A percentile compares a stretch with the other conserved stretches of the same genome.
phyloP scores from a whole-genome alignment of 352 stramenopile species.

The Phytopythium aichiense region DNA sequence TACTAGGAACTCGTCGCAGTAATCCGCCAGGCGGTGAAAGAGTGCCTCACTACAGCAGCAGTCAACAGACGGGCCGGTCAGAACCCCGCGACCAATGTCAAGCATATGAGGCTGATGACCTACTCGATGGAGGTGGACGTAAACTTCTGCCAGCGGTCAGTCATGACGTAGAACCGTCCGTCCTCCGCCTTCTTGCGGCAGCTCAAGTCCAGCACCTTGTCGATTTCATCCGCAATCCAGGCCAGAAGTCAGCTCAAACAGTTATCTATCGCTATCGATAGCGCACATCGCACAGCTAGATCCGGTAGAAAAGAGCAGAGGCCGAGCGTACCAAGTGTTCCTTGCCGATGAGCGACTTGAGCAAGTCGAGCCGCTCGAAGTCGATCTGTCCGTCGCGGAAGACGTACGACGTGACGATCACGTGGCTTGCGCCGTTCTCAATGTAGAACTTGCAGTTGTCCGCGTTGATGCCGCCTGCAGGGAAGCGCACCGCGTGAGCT shows the following conservation, averaged over 20 bases:
- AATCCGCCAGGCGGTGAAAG: constrained; percentile 85
- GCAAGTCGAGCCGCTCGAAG: constrained; percentile 59
- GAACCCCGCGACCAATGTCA: background rate
- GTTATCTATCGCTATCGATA: background rate
- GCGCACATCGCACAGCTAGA: too few species aligned
- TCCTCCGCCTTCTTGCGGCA: constrained; percentile 90
- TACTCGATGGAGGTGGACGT: constrained; percentile 91
- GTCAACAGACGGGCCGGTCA: constrained; percentile 1
- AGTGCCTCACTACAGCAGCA: constrained; percentile 62
- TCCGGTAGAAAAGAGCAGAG: background rate
- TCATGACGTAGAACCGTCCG: constrained; percentile 94
- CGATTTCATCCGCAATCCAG: background rate
- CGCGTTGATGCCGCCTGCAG: constrained; percentile 83
- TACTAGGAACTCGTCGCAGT: constrained; percentile 98
- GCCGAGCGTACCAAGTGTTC: constrained; percentile 45
- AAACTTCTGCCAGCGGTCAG: constrained; percentile 97
- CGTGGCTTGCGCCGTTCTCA: constrained; percentile 93
- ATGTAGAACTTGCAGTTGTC: constrained; percentile 94
- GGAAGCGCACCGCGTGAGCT: background rate
- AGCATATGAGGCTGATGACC: background rate
- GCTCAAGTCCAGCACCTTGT: constrained; percentile 93
- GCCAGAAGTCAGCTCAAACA: background rate
- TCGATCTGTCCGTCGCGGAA: constrained; percentile 94
- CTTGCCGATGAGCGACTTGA: constrained; percentile 72
- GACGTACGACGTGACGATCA: constrained; percentile 98